Evolutionary conservation across 768 basidiomycete species (phyloP).

Genomic region (Lepiota venenata): DNA sequence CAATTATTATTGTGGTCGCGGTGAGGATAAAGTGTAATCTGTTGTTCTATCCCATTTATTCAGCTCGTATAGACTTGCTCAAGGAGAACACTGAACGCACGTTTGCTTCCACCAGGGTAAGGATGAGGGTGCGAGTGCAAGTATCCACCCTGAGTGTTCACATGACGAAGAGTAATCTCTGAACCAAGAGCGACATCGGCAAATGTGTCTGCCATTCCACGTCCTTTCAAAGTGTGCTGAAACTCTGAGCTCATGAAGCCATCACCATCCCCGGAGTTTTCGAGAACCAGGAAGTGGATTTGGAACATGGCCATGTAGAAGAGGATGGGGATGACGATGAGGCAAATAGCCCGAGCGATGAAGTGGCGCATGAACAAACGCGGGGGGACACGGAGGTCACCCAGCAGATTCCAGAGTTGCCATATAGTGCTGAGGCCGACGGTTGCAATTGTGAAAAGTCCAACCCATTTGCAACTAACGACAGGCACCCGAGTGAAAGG

Average conservation of each 20-base stretch:
- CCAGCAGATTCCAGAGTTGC: conserved; percentile 88
- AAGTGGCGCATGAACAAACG: conserved; percentile 82
- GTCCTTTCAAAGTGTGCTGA: conserved; percentile 90
- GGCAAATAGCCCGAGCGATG: conserved; percentile 81
- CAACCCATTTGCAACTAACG: conserved; percentile 96
- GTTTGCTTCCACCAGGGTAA: conserved; percentile 89
- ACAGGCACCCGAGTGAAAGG: conserved; percentile 89
- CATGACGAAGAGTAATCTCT: conserved; percentile 76
- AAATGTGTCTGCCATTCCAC: conserved; percentile 89
- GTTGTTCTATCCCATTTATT: conserved; percentile 68
- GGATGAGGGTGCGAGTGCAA: conserved; percentile 91
- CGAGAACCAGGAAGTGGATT: conserved; percentile 88
- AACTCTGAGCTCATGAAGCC: conserved; percentile 99
- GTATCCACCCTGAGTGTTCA: conserved; percentile 99
- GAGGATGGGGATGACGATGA: conserved; percentile 77
- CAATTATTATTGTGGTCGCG: conserved; percentile 96
- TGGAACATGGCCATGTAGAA: conserved; percentile 99
- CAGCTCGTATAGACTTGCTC: conserved; percentile 5
- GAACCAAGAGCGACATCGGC: conserved; percentile 93
- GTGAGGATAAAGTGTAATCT: conserved; percentile 98
- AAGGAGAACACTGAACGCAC: conserved; percentile 35
- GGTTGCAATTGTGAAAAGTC: conserved; percentile 95
- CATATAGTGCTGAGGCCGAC: conserved; percentile 80
- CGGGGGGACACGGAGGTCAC: conserved; percentile 78
- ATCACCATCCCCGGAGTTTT: conserved; percentile 93